Base-by-base conservation (phyloP, 2,329 filamentous ascomycete genomes). In the Chaetoscypha palmicola region DNA sequence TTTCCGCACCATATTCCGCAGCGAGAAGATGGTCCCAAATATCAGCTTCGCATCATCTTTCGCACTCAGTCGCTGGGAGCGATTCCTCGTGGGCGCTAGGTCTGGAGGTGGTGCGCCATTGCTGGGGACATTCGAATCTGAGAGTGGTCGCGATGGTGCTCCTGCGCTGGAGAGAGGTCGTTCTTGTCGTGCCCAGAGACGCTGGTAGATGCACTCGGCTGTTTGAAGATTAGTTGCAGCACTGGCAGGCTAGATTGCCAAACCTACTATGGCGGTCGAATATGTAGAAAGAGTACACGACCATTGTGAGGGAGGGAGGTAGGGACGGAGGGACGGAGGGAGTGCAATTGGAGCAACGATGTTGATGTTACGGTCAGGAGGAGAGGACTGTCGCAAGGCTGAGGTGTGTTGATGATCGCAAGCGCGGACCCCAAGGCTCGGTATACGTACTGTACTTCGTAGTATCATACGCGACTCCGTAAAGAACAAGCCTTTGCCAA, bases 121-220 rank as follows among this genome's bases (percentile, higher is more conserved):
- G 62, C 62, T 69, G 26, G 64, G 59, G 41, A 67, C 63, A 49
- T 65, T 71, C 43, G 67, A 64, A 50, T 67, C 67, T 36, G 71
- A 74, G 40, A 70, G 64, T 21, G 73, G 68, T 48, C 74, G 69
- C 19, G 68, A 61, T 20, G 67, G 61, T 31, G 69, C 56, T 51
- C 76, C 71, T 47, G 67, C 62, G 23, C 68, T 38, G 20, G 55
- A 55, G 35, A 49, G 41, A 14, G 57, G 56, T 28, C 53, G 52
- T 33, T 62, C 48, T 59, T 61, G 53, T 64, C 59, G 52, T 63
- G 57, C 34, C 91, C 91, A 98, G 62, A 81, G 81, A 59, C 86
- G 86, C 64, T 81, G 84, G 79, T 97, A 98, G 68, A 98, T 89
- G 72, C 92, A 98, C 70, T 97, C 91, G 63, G 92, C 91, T 97